These are phyloP conservation scores for Canavalia ensiformis DNA, from an alignment of 306 rosid species.

Conservation along the genomic window DNA sequence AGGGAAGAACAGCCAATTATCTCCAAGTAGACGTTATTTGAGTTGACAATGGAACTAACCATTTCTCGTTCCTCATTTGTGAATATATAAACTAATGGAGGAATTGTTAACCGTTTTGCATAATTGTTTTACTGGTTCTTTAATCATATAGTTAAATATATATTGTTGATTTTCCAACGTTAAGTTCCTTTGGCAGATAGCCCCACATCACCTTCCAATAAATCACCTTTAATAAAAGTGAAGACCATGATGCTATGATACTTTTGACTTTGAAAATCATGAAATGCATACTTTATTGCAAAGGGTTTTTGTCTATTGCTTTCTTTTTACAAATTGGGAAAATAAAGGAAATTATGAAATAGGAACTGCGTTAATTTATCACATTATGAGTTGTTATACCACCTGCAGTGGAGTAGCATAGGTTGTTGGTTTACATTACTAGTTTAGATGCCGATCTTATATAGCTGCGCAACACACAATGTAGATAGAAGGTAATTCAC, in stretches of 20 bases:
- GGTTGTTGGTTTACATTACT: neutral
- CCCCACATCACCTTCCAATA: slow-evolving; percentile 47
- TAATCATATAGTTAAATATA: neutral
- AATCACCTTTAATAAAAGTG: slow-evolving; percentile 53
- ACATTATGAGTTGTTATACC: neutral
- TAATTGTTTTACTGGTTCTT: slow-evolving; percentile 11
- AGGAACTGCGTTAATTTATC: too few species aligned
- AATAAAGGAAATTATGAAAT: neutral
- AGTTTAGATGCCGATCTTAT: too few species aligned
- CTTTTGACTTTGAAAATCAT: slow-evolving; percentile 56
- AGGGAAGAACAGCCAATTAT: neutral
- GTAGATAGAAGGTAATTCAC: too few species aligned
- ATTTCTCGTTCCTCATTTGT: slow-evolving; percentile 15
- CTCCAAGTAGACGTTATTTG: slow-evolving; percentile 14
- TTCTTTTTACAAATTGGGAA: neutral
- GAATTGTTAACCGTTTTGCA: neutral
- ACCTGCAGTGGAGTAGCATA: neutral
- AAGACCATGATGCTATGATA: slow-evolving; percentile 35
- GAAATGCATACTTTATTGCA: slow-evolving; percentile 39
- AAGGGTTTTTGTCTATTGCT: slow-evolving; percentile 15
- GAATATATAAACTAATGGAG: neutral
- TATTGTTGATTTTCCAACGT: neutral
- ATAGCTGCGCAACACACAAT: too few species aligned
- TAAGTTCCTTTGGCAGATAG: slow-evolving; percentile 20
- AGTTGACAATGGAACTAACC: slow-evolving; percentile 34